Evolutionary conservation across 192 early-diverging fungal species (phyloP).

Genomic region (Gaertneriomyces sp.): DNA sequence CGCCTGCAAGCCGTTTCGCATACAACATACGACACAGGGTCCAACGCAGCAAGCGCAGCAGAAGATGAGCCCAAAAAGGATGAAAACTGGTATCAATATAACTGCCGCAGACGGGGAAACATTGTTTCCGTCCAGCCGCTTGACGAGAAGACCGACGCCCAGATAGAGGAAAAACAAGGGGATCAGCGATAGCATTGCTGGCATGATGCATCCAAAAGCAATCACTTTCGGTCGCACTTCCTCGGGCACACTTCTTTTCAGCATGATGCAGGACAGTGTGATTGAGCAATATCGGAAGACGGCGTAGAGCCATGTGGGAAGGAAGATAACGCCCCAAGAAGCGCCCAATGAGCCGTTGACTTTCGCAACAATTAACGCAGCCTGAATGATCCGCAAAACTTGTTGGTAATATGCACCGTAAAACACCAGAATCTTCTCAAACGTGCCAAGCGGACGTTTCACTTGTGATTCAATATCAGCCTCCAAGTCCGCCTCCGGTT

Average conservation of each 20-base stretch:
- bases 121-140: slow-evolving; percentile 22
- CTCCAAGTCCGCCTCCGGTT: slow-evolving; percentile 1
- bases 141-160: slow-evolving; percentile 41
- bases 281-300: slow-evolving; percentile 18
- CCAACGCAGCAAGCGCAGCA: slow-evolving; percentile 49
- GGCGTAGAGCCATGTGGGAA: slow-evolving; percentile 31
- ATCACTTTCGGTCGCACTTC: slow-evolving; percentile 24
- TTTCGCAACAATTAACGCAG: slow-evolving; percentile 63
- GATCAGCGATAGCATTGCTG: slow-evolving; percentile 1
- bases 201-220: slow-evolving; percentile 15
- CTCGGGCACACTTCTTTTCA: slow-evolving; percentile 1
- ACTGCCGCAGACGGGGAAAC: slow-evolving; percentile 38
- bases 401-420: slow-evolving; percentile 53
- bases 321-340: slow-evolving; percentile 36
- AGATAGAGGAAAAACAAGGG: slow-evolving; percentile 36
- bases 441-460: slow-evolving; percentile 16
- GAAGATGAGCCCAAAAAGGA: slow-evolving; percentile 39
- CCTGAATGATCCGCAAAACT: slow-evolving; percentile 63
- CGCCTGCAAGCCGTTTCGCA: slow-evolving; percentile 15
- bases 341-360: slow-evolving; percentile 20
- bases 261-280: slow-evolving; percentile 1
- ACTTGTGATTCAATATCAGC: slow-evolving; percentile 29
- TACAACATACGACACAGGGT: slow-evolving; percentile 26
- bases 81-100: slow-evolving; percentile 53
- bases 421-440: slow-evolving; percentile 33